A percentile compares a stretch with the other conserved stretches of the same genome.
phyloP scores from a whole-genome alignment of 2,329 filamentous ascomycete species.

The Stagonosporopsis chrysanthemi region DNA sequence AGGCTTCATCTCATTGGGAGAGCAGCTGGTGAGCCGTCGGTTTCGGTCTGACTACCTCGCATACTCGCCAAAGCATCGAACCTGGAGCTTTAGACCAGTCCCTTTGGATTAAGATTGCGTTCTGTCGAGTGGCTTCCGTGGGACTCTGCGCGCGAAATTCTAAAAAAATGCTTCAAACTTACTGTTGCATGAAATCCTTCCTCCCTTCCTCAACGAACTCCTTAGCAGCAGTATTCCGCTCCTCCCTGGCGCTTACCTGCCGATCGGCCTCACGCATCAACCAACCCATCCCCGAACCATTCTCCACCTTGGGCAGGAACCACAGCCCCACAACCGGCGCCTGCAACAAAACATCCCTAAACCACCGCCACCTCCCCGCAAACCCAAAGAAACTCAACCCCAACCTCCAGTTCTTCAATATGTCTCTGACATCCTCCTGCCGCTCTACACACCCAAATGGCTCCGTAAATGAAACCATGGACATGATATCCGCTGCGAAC shows the following conservation, averaged over 20 bases:
- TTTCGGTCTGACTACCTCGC: not conserved
- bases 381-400: slow-evolving; percentile 51
- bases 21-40: no score
- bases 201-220: slow-evolving; percentile 31
- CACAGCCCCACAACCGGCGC: slow-evolving; percentile 31
- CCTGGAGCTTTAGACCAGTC: not conserved
- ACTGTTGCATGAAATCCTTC: slow-evolving; percentile 43
- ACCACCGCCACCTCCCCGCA: slow-evolving; percentile 44
- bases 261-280: slow-evolving; percentile 49
- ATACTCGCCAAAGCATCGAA: not conserved
- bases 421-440: slow-evolving; percentile 48
- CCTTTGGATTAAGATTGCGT: no score
- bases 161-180: not conserved
- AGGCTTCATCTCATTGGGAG: no score
- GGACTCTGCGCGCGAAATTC: no score
- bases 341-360: slow-evolving; percentile 44
- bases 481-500: slow-evolving; percentile 54
- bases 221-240: slow-evolving; percentile 18
- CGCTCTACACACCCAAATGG: slow-evolving; percentile 52
- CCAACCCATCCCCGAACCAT: slow-evolving; percentile 46
- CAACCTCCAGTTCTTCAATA: slow-evolving; percentile 50
- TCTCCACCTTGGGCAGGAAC: slow-evolving; percentile 45
- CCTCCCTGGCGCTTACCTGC: slow-evolving; percentile 42
- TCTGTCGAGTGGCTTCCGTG: no score
- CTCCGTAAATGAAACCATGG: slow-evolving; percentile 49